Evolutionary conservation across 176 grass and related monocot genomes (phyloP), one percentile per base, ranked within the genome.

Genomic region (Neostapfia colusana): DNA sequence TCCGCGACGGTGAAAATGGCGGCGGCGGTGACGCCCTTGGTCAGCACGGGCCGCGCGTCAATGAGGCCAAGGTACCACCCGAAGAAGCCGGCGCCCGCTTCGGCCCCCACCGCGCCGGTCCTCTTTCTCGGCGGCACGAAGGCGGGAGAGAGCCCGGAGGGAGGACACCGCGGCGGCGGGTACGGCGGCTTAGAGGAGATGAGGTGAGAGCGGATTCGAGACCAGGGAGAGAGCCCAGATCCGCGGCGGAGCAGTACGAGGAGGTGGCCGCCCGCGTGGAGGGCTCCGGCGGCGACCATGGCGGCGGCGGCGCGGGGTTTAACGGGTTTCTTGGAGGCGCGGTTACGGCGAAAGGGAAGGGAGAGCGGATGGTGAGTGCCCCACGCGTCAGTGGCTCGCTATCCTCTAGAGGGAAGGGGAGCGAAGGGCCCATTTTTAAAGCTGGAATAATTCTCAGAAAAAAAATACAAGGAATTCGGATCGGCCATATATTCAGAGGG

Each of bases 11-110:
- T 93, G 81, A 94, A 98, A 78, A 98, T 98, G 82, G 73, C 8
- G 16, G 84, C 91, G 16, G 91, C 95, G 28, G 95, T 98, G 72
- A 94, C 74, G 91, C 91, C 92, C 85, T 98, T 98, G 26, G 95
- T 98, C 16, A 92, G 79, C 70, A 94, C 72, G 1, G 95, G 91
- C 74, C 82, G 87, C 23, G 87, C 65, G 57, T 94, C 89, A 24
- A 98, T 83, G 80, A 87, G 83, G 11, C 84, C 77, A 21, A 94
- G 87, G 71, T 94, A 98, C 89, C 89, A 98, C 64, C 73, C 51
- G 20, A 94, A 84, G 24, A 89, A 48, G 39, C 90, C 82, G n/a
- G 26, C 77, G 68, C 90, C 83, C 8, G 56, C 44, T 9, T 42
- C 57, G 10, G 46, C 44, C 23, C 76, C 61, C 1, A 88, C 36